Evolutionary conservation across 2,329 filamentous ascomycete species (phyloP).

Genomic region (Penicillium glabrum): DNA sequence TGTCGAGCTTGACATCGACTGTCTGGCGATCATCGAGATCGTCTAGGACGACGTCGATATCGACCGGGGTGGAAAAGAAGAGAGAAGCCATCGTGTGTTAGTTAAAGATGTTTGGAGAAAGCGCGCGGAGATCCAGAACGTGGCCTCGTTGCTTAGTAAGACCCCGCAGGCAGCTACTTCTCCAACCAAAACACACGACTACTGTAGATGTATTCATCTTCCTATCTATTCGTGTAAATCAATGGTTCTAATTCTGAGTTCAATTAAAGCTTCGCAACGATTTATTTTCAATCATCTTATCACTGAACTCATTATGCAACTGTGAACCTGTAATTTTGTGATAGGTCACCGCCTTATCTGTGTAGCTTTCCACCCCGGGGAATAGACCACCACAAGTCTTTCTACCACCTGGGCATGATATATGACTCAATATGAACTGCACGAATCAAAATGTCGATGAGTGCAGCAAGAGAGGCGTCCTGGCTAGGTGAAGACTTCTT

Average conservation of each 20-base stretch:
- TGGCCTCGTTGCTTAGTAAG: conserved; percentile 22
- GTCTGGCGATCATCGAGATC: conserved; percentile 91
- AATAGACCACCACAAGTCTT: no score
- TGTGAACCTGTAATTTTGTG: neutral
- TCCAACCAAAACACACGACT: neutral
- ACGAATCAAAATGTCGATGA: no score
- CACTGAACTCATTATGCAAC: neutral
- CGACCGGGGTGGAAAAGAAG: conserved; percentile 96
- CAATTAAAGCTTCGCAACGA: neutral
- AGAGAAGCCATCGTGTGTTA: conserved; percentile 79
- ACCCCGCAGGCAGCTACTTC: conserved; percentile 10
- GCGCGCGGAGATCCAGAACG: conserved; percentile 22
- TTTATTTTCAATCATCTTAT: neutral
- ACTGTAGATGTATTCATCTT: no score
- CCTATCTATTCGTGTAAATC: neutral
- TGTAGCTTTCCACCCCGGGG: no score
- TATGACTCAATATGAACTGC: no score
- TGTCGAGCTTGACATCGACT: conserved; percentile 97
- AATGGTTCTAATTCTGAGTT: neutral
- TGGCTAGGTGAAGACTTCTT: no score
- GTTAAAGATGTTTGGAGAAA: conserved; percentile 10
- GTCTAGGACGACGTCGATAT: conserved; percentile 97
- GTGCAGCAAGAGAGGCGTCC: no score
- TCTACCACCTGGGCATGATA: no score
- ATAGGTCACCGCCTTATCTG: neutral